A percentile compares a stretch with the other conserved stretches of the same genome.
Evolutionary conservation across 805 yeast genomes (phyloP).

Genomic region (Zygosaccharomyces bisporus): DNA sequence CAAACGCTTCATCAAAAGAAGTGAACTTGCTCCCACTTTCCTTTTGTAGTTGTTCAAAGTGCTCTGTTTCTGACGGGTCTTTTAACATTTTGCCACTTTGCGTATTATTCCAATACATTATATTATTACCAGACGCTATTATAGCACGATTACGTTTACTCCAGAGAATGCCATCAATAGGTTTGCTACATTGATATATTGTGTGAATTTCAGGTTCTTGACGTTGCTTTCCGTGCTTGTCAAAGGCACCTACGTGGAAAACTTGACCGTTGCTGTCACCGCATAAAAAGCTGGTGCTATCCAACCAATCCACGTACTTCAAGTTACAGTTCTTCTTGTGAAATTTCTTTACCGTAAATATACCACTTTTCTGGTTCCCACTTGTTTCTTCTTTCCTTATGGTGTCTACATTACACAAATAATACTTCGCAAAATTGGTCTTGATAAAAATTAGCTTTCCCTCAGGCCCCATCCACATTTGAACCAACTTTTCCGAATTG

Average conservation of each 20-base stretch:
- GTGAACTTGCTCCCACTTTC: conserved; percentile 36
- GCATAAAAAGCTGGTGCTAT: conserved; percentile 18
- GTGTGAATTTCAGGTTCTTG: conserved; percentile 11
- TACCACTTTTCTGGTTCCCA: conserved; percentile 3
- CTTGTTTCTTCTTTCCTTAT: conserved; percentile 8
- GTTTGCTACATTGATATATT: conserved; percentile 12
- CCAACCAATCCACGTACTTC: conserved; percentile 23
- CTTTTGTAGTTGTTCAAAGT: conserved; percentile 37
- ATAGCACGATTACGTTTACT: conserved; percentile 14
- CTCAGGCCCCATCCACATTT: conserved; percentile 27
- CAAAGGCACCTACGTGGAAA: conserved; percentile 15
- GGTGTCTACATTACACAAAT: conserved; percentile 19
- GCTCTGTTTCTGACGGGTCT: conserved; percentile 37
- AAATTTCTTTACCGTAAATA: conserved; percentile 18
- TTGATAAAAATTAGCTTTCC: conserved; percentile 25
- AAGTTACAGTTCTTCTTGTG: conserved; percentile 27
- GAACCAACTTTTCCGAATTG: conserved; percentile 22
- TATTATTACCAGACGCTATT: conserved; percentile 22
- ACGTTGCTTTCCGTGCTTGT: conserved; percentile 11
- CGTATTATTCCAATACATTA: conserved; percentile 24
- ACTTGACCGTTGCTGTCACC: conserved; percentile 27
- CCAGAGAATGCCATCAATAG: conserved; percentile 31
- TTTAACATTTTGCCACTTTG: conserved; percentile 17
- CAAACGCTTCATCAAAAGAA: conserved; percentile 33
- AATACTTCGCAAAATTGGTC: conserved; percentile 34